Evolutionary conservation across 345 rosid species (phyloP).

Genomic region (Mallotus nudiflorus): DNA sequence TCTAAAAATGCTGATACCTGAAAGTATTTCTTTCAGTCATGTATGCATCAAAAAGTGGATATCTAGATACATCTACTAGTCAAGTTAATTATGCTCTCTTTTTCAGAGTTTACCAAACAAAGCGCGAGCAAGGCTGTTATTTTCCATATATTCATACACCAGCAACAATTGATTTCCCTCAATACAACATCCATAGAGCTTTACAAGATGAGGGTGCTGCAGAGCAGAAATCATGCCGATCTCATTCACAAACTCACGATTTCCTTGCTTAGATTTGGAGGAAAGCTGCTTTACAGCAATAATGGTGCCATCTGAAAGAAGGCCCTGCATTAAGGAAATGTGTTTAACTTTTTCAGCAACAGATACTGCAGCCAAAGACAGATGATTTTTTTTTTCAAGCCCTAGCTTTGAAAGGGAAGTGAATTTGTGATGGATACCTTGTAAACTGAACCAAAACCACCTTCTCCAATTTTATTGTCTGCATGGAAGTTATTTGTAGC

Average conservation of each 20-base stretch:
- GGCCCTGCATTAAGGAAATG: slow-evolving; percentile 11
- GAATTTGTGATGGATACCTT: slow-evolving; percentile 19
- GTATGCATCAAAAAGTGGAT: not conserved
- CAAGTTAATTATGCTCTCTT: not conserved
- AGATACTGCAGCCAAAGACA: not conserved
- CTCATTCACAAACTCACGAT: slow-evolving; percentile 20
- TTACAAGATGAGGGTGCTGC: slow-evolving; percentile 18
- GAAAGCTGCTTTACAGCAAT: slow-evolving; percentile 14
- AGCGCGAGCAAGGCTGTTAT: slow-evolving; percentile 22
- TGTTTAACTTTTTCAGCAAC: not conserved
- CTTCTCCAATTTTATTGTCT: slow-evolving; percentile 40
- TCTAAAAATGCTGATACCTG: not conserved
- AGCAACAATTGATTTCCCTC: slow-evolving; percentile 20
- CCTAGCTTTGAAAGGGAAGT: not conserved
- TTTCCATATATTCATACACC: slow-evolving; percentile 22
- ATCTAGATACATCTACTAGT: too few relatives aligned
- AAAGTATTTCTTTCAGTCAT: not conserved
- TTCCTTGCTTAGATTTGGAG: slow-evolving; percentile 20
- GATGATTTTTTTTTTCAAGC: not conserved
- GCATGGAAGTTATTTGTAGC: slow-evolving; percentile 36
- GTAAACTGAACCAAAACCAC: slow-evolving; percentile 40
- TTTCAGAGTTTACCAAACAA: slow-evolving; percentile 6
- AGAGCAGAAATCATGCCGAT: slow-evolving; percentile 21
- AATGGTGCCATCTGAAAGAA: slow-evolving; percentile 16
- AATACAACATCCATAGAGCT: slow-evolving; percentile 18